Evolutionary conservation across 495 filamentous ascomycete species (phyloP).

Genomic region (Cudoniella acicularis): DNA sequence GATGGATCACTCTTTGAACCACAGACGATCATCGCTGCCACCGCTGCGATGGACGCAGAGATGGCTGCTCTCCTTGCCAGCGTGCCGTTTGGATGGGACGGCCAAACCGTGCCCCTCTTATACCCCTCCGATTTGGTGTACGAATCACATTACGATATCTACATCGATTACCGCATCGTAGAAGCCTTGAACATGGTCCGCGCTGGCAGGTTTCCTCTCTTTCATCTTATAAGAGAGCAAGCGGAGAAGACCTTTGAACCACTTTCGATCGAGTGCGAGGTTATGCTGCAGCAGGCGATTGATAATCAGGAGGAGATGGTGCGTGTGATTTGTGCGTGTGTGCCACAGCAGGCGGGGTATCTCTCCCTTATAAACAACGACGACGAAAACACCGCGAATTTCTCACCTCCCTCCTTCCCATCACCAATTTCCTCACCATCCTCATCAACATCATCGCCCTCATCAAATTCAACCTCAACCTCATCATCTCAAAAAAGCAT

Average conservation of each 20-base stretch:
- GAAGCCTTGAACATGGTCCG: slow-evolving; percentile 61
- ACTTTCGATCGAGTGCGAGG: background rate
- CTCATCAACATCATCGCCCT: background rate
- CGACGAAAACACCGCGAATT: background rate
- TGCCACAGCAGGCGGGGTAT: background rate
- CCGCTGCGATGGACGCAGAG: slow-evolving; percentile 47
- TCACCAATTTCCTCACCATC: background rate
- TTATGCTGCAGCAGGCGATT: background rate
- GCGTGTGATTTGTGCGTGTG: background rate
- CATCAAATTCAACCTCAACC: background rate
- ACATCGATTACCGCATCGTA: slow-evolving; percentile 51
- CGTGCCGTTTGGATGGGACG: slow-evolving; percentile 32
- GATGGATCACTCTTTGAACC: slow-evolving; percentile 32
- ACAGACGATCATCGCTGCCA: slow-evolving; percentile 38
- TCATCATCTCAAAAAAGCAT: background rate
- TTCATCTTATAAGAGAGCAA: slow-evolving; percentile 40
- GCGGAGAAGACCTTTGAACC: background rate
- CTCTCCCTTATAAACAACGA: background rate
- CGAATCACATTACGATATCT: slow-evolving; percentile 45
- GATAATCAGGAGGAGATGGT: background rate
- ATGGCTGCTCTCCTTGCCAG: slow-evolving; percentile 39
- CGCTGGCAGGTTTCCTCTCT: slow-evolving; percentile 51
- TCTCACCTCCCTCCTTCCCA: background rate
- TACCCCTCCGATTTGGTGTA: background rate
- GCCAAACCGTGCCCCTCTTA: slow-evolving; percentile 19